These are phyloP conservation scores for Rubia tinctorum DNA, from an alignment of 305 asterid species.

Conservation along the genomic window DNA sequence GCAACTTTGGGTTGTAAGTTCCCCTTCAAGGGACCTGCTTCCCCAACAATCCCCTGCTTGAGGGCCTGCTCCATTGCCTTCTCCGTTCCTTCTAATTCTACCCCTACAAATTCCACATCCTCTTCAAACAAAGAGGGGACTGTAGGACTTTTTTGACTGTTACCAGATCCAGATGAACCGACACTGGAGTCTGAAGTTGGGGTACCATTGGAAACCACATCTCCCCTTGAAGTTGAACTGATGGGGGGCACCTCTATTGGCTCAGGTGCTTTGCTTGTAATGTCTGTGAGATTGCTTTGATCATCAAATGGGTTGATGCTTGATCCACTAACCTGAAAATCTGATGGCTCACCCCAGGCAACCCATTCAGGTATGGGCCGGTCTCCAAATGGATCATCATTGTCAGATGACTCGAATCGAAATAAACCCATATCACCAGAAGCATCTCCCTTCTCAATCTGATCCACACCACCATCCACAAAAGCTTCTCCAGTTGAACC, in stretches of 20 bases:
- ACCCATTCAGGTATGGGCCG: constrained; percentile 94
- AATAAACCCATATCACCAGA: constrained; percentile 52
- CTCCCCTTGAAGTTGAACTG: constrained; percentile 37
- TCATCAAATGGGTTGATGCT: constrained; percentile 73
- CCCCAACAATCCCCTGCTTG: constrained; percentile 90
- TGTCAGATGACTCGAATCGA: constrained; percentile 62
- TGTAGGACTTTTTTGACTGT: constrained; percentile 33
- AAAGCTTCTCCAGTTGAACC: constrained; percentile 31
- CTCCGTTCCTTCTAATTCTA: constrained; percentile 82
- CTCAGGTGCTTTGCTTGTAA: constrained; percentile 15
- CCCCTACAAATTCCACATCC: constrained; percentile 95
- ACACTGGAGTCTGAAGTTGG: constrained; percentile 32
- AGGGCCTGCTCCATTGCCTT: constrained; percentile 94
- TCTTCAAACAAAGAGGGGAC: constrained; percentile 93
- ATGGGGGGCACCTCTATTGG: constrained; percentile 12
- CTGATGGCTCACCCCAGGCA: constrained; percentile 72
- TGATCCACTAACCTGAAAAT: constrained; percentile 61
- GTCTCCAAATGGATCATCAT: constrained; percentile 72
- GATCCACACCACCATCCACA: constrained; percentile 26
- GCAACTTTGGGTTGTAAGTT: constrained; percentile 37
- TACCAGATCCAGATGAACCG: constrained; percentile 34
- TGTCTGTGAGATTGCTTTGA: constrained; percentile 23
- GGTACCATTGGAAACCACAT: constrained; percentile 41
- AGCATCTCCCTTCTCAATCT: constrained; percentile 29
- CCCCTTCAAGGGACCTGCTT: constrained; percentile 74